Evolutionary conservation across 1,284 basidiomycete species (phyloP).

Genomic region (Cutaneotrichosporon cutaneum): DNA sequence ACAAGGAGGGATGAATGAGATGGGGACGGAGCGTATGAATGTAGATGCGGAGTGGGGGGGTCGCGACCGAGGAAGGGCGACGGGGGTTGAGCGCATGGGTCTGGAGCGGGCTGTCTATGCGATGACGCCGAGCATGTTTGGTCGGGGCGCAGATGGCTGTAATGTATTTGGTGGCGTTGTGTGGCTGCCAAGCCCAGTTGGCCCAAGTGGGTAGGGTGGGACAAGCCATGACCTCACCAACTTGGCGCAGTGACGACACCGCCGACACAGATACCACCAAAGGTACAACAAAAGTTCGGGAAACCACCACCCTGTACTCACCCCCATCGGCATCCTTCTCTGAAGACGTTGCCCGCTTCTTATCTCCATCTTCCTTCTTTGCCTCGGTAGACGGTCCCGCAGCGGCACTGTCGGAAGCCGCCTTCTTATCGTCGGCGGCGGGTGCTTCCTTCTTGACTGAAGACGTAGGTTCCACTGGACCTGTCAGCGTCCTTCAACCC

Average conservation of each 20-base stretch:
- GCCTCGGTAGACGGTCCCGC: not conserved
- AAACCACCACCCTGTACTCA: conserved; percentile 9
- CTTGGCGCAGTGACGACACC: not conserved
- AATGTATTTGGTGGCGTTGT: not conserved
- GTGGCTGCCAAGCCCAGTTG: too few relatives aligned
- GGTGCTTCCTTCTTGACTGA: conserved; percentile 11
- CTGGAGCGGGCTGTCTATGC: not conserved
- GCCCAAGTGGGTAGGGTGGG: not conserved
- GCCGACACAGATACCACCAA: not conserved
- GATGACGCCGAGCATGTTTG: not conserved
- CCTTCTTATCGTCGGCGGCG: conserved; percentile 7
- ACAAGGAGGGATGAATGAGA: not conserved
- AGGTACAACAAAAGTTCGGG: not conserved
- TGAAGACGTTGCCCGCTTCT: conserved; percentile 7
- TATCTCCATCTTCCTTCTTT: conserved; percentile 8
- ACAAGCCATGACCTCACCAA: not conserved
- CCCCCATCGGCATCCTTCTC: conserved; percentile 14
- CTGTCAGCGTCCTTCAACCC: not conserved
- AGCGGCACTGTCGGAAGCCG: conserved; percentile 5
- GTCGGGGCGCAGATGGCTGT: too few relatives aligned
- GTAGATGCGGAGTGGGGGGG: too few relatives aligned
- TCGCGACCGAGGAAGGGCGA: not conserved
- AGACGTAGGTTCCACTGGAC: not conserved
- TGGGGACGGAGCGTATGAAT: not conserved
- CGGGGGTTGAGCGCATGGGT: not conserved